Percentiles rank a stretch among this genome's conserved stretches.
These are phyloP conservation scores for Cordyceps militaris DNA, from an alignment of 2,329 filamentous ascomycete species.

Conservation along the genomic window DNA sequence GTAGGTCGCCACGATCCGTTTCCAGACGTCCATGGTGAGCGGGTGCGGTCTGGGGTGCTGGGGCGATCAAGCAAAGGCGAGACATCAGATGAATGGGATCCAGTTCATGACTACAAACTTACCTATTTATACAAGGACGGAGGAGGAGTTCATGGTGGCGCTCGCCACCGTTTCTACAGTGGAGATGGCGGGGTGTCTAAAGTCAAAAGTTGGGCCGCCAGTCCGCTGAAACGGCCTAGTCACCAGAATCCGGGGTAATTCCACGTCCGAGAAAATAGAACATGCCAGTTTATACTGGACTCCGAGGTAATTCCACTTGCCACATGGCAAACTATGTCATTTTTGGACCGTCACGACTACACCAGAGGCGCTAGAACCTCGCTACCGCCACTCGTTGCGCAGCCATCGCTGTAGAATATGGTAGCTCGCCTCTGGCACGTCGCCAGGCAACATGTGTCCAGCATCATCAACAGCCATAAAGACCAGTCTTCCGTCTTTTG, in stretches of 20 bases:
- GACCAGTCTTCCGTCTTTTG: conserved; percentile 15
- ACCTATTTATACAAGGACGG: neutral
- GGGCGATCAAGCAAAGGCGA: no score
- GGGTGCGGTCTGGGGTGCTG: neutral
- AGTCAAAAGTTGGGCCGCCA: neutral
- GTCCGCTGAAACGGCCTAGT: neutral
- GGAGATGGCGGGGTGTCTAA: neutral
- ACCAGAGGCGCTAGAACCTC: no score
- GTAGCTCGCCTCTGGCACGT: conserved; percentile 19
- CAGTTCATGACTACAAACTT: no score
- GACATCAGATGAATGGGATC: neutral
- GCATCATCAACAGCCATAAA: conserved; percentile 19
- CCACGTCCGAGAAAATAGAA: no score
- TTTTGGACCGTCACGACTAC: no score
- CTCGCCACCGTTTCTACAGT: neutral
- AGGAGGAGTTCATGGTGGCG: neutral
- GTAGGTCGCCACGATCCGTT: conserved; percentile 19
- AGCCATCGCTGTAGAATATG: conserved; percentile 19
- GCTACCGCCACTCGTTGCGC: conserved; percentile 8
- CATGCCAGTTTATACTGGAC: no score
- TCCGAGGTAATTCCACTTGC: no score
- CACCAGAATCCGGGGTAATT: neutral
- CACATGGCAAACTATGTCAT: no score
- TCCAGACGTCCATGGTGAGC: conserved; percentile 16
- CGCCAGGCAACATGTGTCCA: conserved; percentile 19